phyloP scores from a whole-genome alignment of 176 grass and related monocot genomes.

The Panicum miliaceum region DNA sequence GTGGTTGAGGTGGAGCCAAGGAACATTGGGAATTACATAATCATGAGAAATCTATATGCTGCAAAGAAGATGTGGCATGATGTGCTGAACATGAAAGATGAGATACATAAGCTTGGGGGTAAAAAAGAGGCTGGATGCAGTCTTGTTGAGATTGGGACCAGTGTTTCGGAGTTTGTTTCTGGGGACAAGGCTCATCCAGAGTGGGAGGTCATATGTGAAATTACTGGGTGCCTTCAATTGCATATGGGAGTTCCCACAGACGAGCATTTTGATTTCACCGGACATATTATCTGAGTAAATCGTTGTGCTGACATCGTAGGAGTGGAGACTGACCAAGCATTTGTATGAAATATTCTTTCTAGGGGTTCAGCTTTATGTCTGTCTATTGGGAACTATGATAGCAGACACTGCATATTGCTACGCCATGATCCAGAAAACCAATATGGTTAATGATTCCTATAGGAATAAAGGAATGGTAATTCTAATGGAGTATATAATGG shows the following conservation, averaged over 20 bases:
- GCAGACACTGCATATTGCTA: not conserved
- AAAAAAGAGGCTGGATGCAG: slow-evolving; percentile 6
- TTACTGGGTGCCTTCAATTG: not conserved
- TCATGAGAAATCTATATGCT: not conserved
- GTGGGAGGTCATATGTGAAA: slow-evolving; percentile 17
- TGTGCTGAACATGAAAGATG: slow-evolving; percentile 3
- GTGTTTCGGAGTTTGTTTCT: not conserved
- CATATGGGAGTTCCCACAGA: not conserved
- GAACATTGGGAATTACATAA: slow-evolving; percentile 5
- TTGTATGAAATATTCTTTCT: not conserved
- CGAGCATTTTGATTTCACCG: not conserved
- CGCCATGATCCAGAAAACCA: not conserved
- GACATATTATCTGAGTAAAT: not conserved
- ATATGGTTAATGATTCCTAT: not conserved
- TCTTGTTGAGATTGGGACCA: slow-evolving; percentile 16
- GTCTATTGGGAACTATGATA: not conserved
- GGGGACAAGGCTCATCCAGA: not conserved
- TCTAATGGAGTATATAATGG: not conserved
- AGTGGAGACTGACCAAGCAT: not conserved
- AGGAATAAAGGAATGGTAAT: not conserved
- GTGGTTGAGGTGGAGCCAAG: not conserved
- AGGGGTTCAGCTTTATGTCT: not conserved
- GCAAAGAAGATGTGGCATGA: slow-evolving; percentile 16
- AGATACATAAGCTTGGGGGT: slow-evolving; percentile 26
- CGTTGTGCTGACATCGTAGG: not conserved